Evolutionary conservation across 2,329 filamentous ascomycete genomes (phyloP).

Genomic region (Colletotrichum abscissum): DNA sequence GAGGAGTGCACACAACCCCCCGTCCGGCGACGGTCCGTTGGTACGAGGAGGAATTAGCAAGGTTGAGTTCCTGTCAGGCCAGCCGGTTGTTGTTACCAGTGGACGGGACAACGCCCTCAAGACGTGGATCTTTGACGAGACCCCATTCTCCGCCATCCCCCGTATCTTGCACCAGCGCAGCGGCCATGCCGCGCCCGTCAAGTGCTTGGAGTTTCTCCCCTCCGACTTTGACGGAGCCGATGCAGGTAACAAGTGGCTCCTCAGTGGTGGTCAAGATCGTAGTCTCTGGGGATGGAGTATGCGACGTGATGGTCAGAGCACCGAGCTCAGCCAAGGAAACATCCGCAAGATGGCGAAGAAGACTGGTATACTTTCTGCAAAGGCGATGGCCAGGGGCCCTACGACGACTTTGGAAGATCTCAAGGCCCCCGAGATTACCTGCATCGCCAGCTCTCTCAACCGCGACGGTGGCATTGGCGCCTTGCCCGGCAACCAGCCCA

Average conservation of each 20-base stretch:
- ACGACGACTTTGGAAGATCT: conserved; percentile 77
- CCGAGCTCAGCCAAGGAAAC: conserved; percentile 91
- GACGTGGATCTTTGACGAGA: conserved; percentile 96
- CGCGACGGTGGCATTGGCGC: conserved; percentile 94
- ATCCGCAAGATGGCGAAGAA: conserved; percentile 92
- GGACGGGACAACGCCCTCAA: conserved; percentile 94
- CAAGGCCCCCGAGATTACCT: conserved; percentile 92
- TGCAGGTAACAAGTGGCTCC: conserved; percentile 89
- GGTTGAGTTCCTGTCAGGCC: conserved; percentile 88
- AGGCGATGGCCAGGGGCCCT: conserved; percentile 67
- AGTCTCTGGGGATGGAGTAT: conserved; percentile 98
- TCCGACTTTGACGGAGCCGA: conserved; percentile 91
- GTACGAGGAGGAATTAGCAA: conserved; percentile 84
- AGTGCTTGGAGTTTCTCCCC: conserved; percentile 85
- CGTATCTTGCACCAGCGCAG: conserved; percentile 86
- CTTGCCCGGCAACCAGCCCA: conserved; percentile 78
- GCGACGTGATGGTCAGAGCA: conserved; percentile 91
- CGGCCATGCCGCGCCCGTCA: conserved; percentile 89
- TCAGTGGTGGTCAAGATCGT: conserved; percentile 89
- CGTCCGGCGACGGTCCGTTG: conserved; percentile 62
- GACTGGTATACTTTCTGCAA: conserved; percentile 74
- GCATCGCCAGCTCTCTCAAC: conserved; percentile 91
- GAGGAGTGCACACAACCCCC: conserved; percentile 87
- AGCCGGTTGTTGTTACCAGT: conserved; percentile 89
- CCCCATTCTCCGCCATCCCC: conserved; percentile 87